Evolutionary conservation across 805 yeast species (phyloP).

Genomic region (Suhomyces pyralidae): DNA sequence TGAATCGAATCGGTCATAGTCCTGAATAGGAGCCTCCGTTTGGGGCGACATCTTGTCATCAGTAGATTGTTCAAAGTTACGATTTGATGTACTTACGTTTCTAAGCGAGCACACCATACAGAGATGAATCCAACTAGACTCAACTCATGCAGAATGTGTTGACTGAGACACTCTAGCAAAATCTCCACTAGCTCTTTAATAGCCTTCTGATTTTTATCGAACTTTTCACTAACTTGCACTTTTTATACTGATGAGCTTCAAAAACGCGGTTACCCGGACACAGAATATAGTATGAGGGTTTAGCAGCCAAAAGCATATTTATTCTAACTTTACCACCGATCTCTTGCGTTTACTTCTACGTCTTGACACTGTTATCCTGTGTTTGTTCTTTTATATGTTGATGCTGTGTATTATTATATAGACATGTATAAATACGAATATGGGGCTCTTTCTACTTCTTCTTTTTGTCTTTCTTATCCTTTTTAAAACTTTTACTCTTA

Average conservation of each 20-base stretch:
- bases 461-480: slow-evolving; percentile 7
- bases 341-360: no score
- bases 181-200: no score
- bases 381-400: background rate
- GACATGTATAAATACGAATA: background rate
- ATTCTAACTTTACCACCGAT: no score
- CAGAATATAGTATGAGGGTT: background rate
- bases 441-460: background rate
- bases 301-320: no score
- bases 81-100: background rate
- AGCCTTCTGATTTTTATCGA: no score
- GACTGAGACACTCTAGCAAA: no score
- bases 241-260: background rate
- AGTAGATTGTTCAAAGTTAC: slow-evolving; percentile 14
- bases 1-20: slow-evolving; percentile 67
- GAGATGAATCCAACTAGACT: background rate
- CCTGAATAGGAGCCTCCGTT: slow-evolving; percentile 60
- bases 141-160: background rate
- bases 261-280: background rate
- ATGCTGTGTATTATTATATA: background rate
- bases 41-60: slow-evolving; percentile 80
- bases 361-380: no score
- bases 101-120: background rate
- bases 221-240: background rate
- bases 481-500: slow-evolving; percentile 17